phyloP scores from a whole-genome alignment of 257 asterid genomes.

The Ocimum tenuiflorum region DNA sequence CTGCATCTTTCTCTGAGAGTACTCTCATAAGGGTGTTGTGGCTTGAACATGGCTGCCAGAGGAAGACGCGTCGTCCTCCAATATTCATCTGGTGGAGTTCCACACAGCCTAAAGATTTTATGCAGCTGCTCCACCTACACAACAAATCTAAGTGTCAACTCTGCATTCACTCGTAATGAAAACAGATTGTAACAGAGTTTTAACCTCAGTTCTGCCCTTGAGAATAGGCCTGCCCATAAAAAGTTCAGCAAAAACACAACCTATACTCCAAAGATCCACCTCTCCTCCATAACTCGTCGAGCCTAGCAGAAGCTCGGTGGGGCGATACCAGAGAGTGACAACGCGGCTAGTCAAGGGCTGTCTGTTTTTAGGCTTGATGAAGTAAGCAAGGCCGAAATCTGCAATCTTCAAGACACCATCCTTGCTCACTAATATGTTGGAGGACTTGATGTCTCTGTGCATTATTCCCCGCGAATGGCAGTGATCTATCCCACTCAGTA shows the following conservation, averaged over 20 bases:
- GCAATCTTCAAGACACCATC: conserved; percentile 73
- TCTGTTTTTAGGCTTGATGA: conserved; percentile 37
- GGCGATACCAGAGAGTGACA: conserved; percentile 94
- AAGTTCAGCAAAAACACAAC: conserved; percentile 92
- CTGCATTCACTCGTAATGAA: too few relatives aligned
- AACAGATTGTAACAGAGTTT: too few relatives aligned
- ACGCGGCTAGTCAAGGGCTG: conserved; percentile 83
- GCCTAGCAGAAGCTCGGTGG: conserved; percentile 89
- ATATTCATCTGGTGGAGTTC: conserved; percentile 75
- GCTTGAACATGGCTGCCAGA: conserved; percentile 78
- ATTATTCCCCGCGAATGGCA: conserved; percentile 78
- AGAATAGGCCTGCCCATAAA: conserved; percentile 82
- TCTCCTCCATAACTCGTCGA: conserved; percentile 65
- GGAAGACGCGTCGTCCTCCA: conserved; percentile 74
- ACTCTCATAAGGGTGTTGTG: conserved; percentile 75
- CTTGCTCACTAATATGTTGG: conserved; percentile 74
- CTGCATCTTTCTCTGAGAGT: conserved; percentile 68
- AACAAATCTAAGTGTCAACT: too few relatives aligned
- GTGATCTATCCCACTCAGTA: conserved; percentile 72
- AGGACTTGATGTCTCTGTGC: conserved; percentile 84
- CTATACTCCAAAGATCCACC: conserved; percentile 90
- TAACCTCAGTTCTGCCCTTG: conserved; percentile 80
- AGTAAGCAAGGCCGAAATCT: conserved; percentile 90
- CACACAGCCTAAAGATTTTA: conserved; percentile 80
- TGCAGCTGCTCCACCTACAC: conserved; percentile 47